Evolutionary conservation across 768 basidiomycete genomes (phyloP), one percentile per base, ranked within the genome.

Genomic region (Termitomyces sp.): DNA sequence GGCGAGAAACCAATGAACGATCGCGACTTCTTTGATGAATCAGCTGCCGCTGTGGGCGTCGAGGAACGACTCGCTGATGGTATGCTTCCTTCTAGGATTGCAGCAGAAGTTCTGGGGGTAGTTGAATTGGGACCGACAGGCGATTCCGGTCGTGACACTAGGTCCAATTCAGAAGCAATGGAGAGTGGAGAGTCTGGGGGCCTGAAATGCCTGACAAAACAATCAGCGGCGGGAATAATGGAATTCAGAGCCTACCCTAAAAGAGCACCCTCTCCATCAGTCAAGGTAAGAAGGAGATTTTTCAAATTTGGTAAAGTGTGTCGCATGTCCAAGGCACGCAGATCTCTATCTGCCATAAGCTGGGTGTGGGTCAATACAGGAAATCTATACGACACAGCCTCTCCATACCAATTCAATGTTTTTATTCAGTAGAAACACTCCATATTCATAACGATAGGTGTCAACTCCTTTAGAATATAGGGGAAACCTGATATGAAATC

Each of bases 271-370:
- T 86, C 85, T 50, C 86, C 88, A 65, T 86, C 83, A 54, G 88
- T 91, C 62, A 96, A 76, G 11, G 91, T 94, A 32, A 98, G 80
- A 54, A 98, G 70, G 20, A 98, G 78, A 66, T 94, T 94, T 76
- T 97, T 98, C 61, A 99, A 80, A 74, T 99, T 99, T 43, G 95
- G 94, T 30, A 99, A 78, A 3, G 97, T 98, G 69, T 99, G 95
- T 50, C 95, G 84, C 75, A 96, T 86, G 74, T 99, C 97, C 64
- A 96, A 73, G 22, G 94, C 88, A 44, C 88, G 87, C 56, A 98
- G 76, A 67, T 90, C 84, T n/a, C 88, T 86, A 65, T 95, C 92
- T 56, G 83, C 78, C 94, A 95, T 96, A 53, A 97, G 82, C 94
- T 98, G 65, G 5, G 20, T 55, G 44, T 45, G 33, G 8, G 16